Base-by-base conservation (phyloP, 2,329 filamentous ascomycete genomes). In the Fusarium falciforme region DNA sequence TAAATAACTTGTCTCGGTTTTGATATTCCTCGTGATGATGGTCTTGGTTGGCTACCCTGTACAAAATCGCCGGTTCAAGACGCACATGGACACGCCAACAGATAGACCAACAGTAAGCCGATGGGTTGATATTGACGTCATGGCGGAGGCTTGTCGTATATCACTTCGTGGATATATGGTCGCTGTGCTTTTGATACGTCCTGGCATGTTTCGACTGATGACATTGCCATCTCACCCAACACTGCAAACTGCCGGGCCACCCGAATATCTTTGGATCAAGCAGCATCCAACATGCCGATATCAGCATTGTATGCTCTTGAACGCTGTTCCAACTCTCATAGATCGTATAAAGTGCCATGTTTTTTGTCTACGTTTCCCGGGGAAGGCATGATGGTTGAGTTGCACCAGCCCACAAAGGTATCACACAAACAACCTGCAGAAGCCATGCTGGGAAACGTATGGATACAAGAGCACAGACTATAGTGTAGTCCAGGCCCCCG, bases 141-240 rank as follows among this genome's bases (percentile, higher is more conserved):
- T 10, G 1, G 9, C 10, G 16, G 9, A 16, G 7, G 5, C 5
- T 9, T 25, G 2, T 4, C 7, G 7, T 25, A 5, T 2, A 17
- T 17, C 9, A 10, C 7, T 25, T 5, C 16, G 4, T 25, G 8
- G 14, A 6, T 25, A 12, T 22, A 25, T 10, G 3, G 16, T 47
- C 14, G 17, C 9, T 17, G 5, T 9, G 22, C 14, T 3, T 6
- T 47, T 25, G 8, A 17, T 10, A 10, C 8, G 16, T 10, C 14
- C 14, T 11, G 5, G 8, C 42, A 5, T 22, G 12, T 27, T 25
- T 16, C 5, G 42, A 10, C 16, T 10, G 14, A 47, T 22, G 2
- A 10, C 22, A 27, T 47, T 14, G 22, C 22, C 12, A 25, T 17
- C 22, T 9, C 20, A 27, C 20, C 5, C 3, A 16, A 9, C 14